A percentile compares a stretch with the other conserved stretches of the same genome.
Evolutionary conservation across 1,284 basidiomycete species (phyloP).

Genomic region (Trametes versicolor): DNA sequence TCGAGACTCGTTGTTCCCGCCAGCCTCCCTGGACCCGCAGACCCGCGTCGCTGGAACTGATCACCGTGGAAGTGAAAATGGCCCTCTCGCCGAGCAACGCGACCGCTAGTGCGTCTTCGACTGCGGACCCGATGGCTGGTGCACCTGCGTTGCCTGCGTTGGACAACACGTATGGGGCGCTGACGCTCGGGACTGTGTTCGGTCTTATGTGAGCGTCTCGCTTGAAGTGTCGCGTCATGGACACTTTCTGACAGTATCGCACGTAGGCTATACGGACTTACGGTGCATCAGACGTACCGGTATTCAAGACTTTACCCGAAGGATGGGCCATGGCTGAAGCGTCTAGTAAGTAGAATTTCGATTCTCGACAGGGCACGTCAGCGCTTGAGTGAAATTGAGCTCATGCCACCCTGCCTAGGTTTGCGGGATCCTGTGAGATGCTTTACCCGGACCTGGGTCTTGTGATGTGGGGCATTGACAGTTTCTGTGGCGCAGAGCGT

Average conservation of each 20-base stretch:
- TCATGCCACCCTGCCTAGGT: neutral
- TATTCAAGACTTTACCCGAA: constrained; percentile 1
- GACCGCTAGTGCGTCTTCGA: neutral
- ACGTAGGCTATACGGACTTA: constrained; percentile 8
- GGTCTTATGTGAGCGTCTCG: neutral
- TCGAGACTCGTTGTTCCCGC: neutral
- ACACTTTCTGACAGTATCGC: neutral
- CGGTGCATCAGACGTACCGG: constrained; percentile 12
- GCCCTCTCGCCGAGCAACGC: neutral
- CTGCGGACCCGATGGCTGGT: neutral
- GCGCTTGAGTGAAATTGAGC: neutral
- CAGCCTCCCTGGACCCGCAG: neutral
- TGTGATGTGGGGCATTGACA: neutral
- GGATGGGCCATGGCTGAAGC: neutral
- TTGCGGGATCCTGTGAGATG: neutral
- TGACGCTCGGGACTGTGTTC: constrained; percentile 1
- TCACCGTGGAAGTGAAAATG: neutral
- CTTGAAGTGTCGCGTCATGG: neutral
- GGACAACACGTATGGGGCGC: constrained; percentile 11
- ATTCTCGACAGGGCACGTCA: too few species aligned
- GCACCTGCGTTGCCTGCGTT: neutral
- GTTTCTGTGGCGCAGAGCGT: neutral
- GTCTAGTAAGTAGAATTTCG: neutral
- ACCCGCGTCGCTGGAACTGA: neutral
- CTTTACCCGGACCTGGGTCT: neutral